Evolutionary conservation across 225 moss, liverwort and hornwort genomes (phyloP).

Genomic region (Pseudoscleropodium purum): DNA sequence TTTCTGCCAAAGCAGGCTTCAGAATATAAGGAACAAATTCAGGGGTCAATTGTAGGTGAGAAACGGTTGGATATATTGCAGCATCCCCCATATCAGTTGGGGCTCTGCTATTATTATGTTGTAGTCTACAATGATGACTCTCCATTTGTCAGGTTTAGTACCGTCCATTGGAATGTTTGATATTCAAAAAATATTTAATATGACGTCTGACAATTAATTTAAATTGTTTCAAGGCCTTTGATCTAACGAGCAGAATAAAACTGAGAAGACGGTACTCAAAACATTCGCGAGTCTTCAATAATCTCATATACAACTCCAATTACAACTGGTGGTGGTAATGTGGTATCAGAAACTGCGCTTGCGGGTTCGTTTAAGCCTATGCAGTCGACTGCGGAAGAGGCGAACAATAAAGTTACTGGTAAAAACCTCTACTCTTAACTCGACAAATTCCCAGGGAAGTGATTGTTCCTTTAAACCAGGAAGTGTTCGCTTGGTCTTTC

Average conservation of each 20-base stretch:
- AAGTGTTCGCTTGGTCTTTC: not conserved
- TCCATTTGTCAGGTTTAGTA: not conserved
- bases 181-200: not conserved
- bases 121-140: not conserved
- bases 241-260: not conserved
- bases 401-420: not conserved
- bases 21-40: not conserved
- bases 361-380: not conserved
- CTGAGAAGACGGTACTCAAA: not conserved
- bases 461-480: not conserved
- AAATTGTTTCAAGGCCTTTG: not conserved
- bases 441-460: not conserved
- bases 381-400: not conserved
- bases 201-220: not conserved
- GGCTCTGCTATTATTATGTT: not conserved
- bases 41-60: not conserved
- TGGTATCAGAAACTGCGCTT: not conserved
- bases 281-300: not conserved
- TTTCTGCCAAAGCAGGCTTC: not conserved
- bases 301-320: not conserved
- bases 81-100: not conserved
- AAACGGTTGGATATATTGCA: not conserved
- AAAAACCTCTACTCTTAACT: not conserved
- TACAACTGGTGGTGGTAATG: not conserved
- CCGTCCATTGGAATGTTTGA: too few relatives aligned